Evolutionary conservation across 129 eudicot genomes (phyloP), one percentile per base, ranked within the genome.

Genomic region (Gnaphalium uliginosum): DNA sequence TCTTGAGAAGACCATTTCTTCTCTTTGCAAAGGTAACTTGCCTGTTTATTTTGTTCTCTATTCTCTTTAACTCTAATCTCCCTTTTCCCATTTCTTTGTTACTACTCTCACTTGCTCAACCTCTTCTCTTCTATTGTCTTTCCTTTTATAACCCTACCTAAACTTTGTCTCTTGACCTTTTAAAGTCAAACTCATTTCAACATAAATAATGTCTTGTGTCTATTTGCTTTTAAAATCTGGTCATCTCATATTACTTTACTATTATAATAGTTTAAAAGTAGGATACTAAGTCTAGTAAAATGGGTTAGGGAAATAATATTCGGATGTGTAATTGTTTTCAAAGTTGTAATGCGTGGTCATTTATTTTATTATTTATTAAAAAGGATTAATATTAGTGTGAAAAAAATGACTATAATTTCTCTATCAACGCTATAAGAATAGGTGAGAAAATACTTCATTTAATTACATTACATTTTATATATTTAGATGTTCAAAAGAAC

Each of bases 41-140:
- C 39, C 85, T 81, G 85, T 81, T 81, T 70, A 81, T 81, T 19
- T 81, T 81, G 85, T 81, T 81, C 75, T 81, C 85, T 76, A 81
- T 81, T 76, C 85, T 81, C 85, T 81, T 81, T 72, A 81, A 39
- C 75, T 76, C 85, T 57, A 81, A 56, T 59, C 85, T 81, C 48
- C 85, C 85, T 76, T 81, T 81, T 72, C 82, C 85, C 81, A 81
- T 81, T 71, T 76, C 43, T 76, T 50, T 65, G 8, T 41, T 17
- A 25, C 11, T 19, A 6, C 27, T 29, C 32, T 77, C 19, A n/a
- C 59, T 37, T 15, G 11, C 46, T 33, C 68, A 25, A 56, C 56
- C 64, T 78, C 64, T 23, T 48, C 69, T 78, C 39, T 60, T 46
- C 50, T 62, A 3, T 43, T 68, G 24, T 18, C 35, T 14, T 30